A percentile compares a stretch with the other conserved stretches of the same genome.
These are phyloP conservation scores for Podospora didyma DNA, from an alignment of 495 filamentous ascomycete genomes.

Conservation along the genomic window DNA sequence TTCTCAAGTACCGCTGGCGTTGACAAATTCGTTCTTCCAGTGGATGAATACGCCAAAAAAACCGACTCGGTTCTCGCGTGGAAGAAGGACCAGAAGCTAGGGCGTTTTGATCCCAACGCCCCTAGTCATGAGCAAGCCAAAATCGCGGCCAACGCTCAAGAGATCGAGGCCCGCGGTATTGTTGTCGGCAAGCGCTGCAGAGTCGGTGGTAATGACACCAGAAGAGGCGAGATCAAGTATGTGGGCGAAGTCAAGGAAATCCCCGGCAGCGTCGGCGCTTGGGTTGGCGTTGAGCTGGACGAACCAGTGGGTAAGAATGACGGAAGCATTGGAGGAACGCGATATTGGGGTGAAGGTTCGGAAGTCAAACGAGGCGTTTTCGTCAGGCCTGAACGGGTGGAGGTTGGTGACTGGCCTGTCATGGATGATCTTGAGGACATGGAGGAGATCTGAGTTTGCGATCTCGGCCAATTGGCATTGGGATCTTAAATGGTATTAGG, in stretches of 20 bases:
- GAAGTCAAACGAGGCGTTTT: conserved; percentile 72
- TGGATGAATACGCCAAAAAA: conserved; percentile 75
- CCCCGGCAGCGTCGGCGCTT: conserved; percentile 64
- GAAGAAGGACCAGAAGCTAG: conserved; percentile 88
- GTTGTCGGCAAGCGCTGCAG: conserved; percentile 60
- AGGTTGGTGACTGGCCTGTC: conserved; percentile 80
- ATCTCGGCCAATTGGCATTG: neutral
- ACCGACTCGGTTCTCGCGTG: conserved; percentile 84
- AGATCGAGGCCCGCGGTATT: conserved; percentile 65
- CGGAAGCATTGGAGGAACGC: conserved; percentile 69
- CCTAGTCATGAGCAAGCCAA: conserved; percentile 66
- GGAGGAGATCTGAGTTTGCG: conserved; percentile 72
- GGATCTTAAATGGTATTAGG: neutral
- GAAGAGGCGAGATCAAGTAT: conserved; percentile 79
- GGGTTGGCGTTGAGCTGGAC: conserved; percentile 82
- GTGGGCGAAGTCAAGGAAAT: conserved; percentile 81
- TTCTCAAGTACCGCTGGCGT: conserved; percentile 75
- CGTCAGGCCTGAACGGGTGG: conserved; percentile 83
- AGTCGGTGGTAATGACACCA: conserved; percentile 59
- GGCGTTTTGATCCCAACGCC: conserved; percentile 87
- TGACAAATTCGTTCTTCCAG: conserved; percentile 80
- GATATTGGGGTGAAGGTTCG: conserved; percentile 69
- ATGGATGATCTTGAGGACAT: conserved; percentile 75
- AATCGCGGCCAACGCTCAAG: conserved; percentile 57
- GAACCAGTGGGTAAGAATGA: conserved; percentile 91